phyloP scores from a whole-genome alignment of 768 basidiomycete genomes.

The Lyophyllum semitale region DNA sequence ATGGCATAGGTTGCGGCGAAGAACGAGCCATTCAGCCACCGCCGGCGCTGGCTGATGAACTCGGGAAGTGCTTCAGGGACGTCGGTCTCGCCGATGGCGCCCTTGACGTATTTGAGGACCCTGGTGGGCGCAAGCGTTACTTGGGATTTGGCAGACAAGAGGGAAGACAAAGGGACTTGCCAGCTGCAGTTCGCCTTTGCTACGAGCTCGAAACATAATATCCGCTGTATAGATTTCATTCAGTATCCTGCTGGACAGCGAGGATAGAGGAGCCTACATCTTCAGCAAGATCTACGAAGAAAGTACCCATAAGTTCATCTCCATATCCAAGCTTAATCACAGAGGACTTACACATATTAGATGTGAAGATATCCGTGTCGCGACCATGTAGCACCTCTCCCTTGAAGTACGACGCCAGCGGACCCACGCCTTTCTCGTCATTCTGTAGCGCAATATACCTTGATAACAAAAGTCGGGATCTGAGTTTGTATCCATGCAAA shows the following conservation, averaged over 20 bases:
- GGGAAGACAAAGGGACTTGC: conserved; percentile 34
- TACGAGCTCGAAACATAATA: conserved; percentile 79
- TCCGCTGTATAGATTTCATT: conserved; percentile 52
- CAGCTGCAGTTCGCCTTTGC: conserved; percentile 80
- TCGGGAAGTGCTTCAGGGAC: conserved; percentile 92
- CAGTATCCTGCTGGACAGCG: conserved; percentile 14
- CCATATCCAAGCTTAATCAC: not conserved
- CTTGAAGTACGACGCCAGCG: conserved; percentile 95
- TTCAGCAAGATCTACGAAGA: conserved; percentile 74
- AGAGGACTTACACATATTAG: conserved; percentile 85
- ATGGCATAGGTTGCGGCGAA: conserved; percentile 95
- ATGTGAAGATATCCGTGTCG: conserved; percentile 91
- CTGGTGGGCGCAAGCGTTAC: conserved; percentile 40
- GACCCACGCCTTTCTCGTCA: conserved; percentile 77
- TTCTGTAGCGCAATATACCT: conserved; percentile 90
- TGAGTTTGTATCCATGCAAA: conserved; percentile 1
- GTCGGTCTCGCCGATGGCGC: conserved; percentile 90
- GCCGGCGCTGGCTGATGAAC: conserved; percentile 89
- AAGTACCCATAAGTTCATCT: conserved; percentile 7
- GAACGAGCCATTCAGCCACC: conserved; percentile 92
- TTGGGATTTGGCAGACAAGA: conserved; percentile 2
- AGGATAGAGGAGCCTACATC: conserved; percentile 56
- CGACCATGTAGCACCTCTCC: conserved; percentile 86
- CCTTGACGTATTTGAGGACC: conserved; percentile 96
- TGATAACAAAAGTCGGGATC: not conserved